Percentiles rank a stretch among this genome's conserved stretches.
phyloP scores from a whole-genome alignment of 768 basidiomycete species.

The Tulasnella sp. region DNA sequence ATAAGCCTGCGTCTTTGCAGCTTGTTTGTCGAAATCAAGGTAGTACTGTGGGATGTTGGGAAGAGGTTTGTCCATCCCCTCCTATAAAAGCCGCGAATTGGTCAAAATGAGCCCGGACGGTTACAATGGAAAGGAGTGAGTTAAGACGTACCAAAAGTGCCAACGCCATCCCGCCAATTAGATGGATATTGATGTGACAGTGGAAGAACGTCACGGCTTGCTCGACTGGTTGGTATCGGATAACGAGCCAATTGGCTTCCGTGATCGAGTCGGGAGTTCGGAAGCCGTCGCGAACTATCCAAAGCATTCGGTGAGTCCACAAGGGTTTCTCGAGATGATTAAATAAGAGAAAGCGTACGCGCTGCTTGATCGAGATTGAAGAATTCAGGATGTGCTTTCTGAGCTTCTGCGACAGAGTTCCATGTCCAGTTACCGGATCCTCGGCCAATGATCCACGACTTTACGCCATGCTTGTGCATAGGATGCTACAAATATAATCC shows the following conservation, averaged over 20 bases:
- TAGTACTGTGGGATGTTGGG: constrained; percentile 2
- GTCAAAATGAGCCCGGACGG: not conserved
- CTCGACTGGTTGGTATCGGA: not conserved
- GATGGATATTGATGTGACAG: constrained; percentile 15
- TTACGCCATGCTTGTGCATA: constrained; percentile 10
- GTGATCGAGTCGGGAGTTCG: not conserved
- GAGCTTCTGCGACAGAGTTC: constrained; percentile 9
- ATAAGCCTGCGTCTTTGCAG: not conserved
- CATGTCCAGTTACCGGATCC: constrained; percentile 3
- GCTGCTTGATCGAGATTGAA: not conserved
- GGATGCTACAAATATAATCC: not conserved
- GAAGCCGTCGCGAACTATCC: constrained; percentile 10
- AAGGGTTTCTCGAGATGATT: not conserved
- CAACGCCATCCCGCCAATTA: constrained; percentile 8
- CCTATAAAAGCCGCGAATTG: not conserved
- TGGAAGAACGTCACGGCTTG: constrained; percentile 11
- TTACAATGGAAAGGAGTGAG: not conserved
- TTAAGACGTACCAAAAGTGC: not conserved
- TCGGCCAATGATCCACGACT: constrained; percentile 6
- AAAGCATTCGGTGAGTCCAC: not conserved
- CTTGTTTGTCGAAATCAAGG: constrained; percentile 1
- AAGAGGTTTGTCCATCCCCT: not conserved
- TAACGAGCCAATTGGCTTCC: not conserved
- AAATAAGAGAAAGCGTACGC: not conserved
- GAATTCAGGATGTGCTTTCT: not conserved